Evolutionary conservation across 306 rosid genomes (phyloP), one percentile per base, ranked within the genome.

Genomic region (Glycine soja): DNA sequence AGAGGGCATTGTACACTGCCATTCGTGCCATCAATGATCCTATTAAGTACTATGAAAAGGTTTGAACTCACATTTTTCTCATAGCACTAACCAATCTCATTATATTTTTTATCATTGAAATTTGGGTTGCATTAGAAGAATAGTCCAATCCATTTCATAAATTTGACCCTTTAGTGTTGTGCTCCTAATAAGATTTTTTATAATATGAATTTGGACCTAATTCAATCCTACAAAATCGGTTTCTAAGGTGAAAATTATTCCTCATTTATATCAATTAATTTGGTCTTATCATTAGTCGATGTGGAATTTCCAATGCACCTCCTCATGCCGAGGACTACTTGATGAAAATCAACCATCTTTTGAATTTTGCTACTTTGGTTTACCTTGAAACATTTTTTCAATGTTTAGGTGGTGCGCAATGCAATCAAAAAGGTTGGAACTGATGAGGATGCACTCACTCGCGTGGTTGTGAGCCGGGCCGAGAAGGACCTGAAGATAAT

Each of bases 11-110:
- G 70, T 87, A 81, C 52, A 81, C 94, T 12, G 79, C 85, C 9
- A 84, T 92, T 64, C 91, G 97, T 24, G 34, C 84, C 88, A 82
- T 85, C 82, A 84, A 40, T 65, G 94, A 92, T 70, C 98, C 81
- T 56, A 48, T 61, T 36, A 92, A 89, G 85, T 94, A 94, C 88
- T 94, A 84, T 71, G 97, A 90, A 65, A 92, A 94, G 98, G 97
- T 91, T 6, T 30, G 36, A 58, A 67, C 84, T 56, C 16, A 45
- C 0, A 4, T 46, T 46, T 9, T 69, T 68, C 15, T 19, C 7
- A 9, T 13, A 36, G 10, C 34, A 13, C 19, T 7, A 51, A 24
- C 2, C 40, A 8, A 50, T n/a, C 69, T 67, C 61, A n/a, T n/a
- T 32, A 6, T 64, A 77, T 64, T 36, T 24, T 42, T 68, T 3